Base-by-base conservation (phyloP, 257 asterid genomes). In the Ballota nigra region DNA sequence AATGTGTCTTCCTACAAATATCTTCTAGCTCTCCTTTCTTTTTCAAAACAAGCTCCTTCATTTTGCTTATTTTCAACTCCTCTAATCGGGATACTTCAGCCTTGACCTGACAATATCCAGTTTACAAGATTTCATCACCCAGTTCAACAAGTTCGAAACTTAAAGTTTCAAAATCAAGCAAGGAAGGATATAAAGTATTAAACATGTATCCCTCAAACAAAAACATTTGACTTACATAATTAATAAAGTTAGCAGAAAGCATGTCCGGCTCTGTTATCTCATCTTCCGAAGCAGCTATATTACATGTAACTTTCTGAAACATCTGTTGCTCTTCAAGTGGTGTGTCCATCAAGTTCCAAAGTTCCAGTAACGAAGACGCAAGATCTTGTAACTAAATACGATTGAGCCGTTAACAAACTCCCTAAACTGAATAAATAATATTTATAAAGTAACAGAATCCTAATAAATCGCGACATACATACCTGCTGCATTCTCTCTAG, bases 291-390 rank as follows among this genome's bases (percentile, higher is more conserved):
- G 99, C 95, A 73, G 90, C 98, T 62, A 95, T 85, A 41, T 86
- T 92, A 72, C 96, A 81, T 8, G 98, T 92, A 74, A 92, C 97
- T 68, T 84, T 92, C 79, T 89, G 99, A 79, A 92, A 89, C 26
- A 45, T 71, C 68, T 82, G 93, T 68, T 92, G 98, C 89, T 92
- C 99, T 79, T 92, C 98, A 64, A 77, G 33, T 57, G 99, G 98
- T 13, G 96, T 95, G 83, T 95, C 99, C 99, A 95, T 89, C 88
- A 95, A 89, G 80, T 95, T 92, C 99, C 99, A 95, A 36, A 92
- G 89, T 86, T 95, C 96, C 85, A 95, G 75, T 81, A 95, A 75
- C 26, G 99, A 85, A 47, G 95, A 81, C 16, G 94, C 97, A 1
- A 92, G 92, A 77, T 92, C 97, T 92, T 88, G 97, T 52, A 95